Conservation (phyloP, 495 filamentous ascomycete genomes). For the Melanomma pulvis-pyrius region DNA sequence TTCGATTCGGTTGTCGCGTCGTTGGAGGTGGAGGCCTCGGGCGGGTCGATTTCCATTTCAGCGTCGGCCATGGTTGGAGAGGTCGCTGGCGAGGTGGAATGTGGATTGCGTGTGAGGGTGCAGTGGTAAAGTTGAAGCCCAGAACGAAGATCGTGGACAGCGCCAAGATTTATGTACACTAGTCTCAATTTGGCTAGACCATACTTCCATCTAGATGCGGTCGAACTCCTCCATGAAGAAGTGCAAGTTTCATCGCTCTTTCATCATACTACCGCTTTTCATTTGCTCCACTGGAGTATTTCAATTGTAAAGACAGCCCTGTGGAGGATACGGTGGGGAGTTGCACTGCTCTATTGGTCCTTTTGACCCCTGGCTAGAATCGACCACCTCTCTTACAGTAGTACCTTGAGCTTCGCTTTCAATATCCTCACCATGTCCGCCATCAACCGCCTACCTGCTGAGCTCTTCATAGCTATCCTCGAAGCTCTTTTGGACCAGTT, state of each 20-base stretch:
- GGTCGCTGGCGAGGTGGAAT: background rate
- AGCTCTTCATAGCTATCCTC: background rate
- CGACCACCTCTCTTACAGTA: too few species aligned
- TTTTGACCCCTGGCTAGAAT: too few species aligned
- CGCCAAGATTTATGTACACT: background rate
- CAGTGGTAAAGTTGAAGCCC: background rate
- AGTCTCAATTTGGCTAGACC: background rate
- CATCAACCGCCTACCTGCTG: background rate
- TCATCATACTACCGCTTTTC: background rate
- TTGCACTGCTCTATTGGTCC: too few species aligned
- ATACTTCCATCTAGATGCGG: background rate
- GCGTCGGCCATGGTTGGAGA: conserved; percentile 42
- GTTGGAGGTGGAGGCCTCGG: conserved; percentile 32
- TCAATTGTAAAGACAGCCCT: too few species aligned
- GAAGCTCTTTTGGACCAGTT: background rate
- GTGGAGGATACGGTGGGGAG: too few species aligned
- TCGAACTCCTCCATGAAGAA: too few species aligned
- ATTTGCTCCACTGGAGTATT: background rate
- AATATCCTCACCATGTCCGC: background rate
- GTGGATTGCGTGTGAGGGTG: background rate
- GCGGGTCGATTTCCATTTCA: conserved; percentile 79
- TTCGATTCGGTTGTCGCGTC: conserved; percentile 27
- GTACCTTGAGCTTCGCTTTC: too few species aligned
- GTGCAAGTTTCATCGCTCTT: too few species aligned
- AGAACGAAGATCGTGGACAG: background rate